These are phyloP conservation scores for Neurospora cerealis DNA, from an alignment of 495 filamentous ascomycete genomes.

Conservation along the genomic window DNA sequence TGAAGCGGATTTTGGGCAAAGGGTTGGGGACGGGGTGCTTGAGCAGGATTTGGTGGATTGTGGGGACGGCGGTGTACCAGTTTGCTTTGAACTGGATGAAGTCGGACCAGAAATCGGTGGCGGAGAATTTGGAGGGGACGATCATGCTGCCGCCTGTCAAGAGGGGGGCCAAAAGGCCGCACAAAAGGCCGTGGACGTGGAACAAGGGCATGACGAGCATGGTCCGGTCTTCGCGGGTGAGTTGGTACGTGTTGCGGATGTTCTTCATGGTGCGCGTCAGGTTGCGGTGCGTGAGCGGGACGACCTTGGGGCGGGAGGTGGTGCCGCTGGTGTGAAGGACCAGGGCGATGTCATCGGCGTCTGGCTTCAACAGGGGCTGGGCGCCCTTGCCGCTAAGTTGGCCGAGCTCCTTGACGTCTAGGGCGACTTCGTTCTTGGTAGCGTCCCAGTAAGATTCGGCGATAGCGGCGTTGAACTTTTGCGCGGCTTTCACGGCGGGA, in stretches of 20 bases:
- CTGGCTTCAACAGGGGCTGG: conserved; percentile 42
- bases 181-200: conserved; percentile 78
- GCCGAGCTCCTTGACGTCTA: conserved; percentile 65
- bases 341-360: conserved; percentile 57
- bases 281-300: conserved; percentile 70
- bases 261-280: conserved; percentile 56
- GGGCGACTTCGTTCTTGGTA: conserved; percentile 46
- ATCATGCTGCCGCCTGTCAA: conserved; percentile 62
- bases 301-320: conserved; percentile 74
- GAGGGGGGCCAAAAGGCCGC: conserved; percentile 67
- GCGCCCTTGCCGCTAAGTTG: conserved; percentile 46
- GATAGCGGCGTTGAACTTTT: conserved; percentile 65
- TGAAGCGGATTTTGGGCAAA: conserved; percentile 68
- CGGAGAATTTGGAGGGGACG: conserved; percentile 68
- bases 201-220: conserved; percentile 88
- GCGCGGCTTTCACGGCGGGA: conserved; percentile 61
- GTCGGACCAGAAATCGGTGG: conserved; percentile 69
- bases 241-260: conserved; percentile 62
- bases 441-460: conserved; percentile 73
- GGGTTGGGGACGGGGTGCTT: conserved; percentile 53
- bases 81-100: conserved; percentile 61
- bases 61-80: conserved; percentile 84
- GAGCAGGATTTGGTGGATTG: conserved; percentile 82
- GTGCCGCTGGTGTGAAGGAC: conserved; percentile 70
- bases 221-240: conserved; percentile 60